A percentile compares a stretch with the other conserved stretches of the same genome.
phyloP scores from a whole-genome alignment of 345 rosid genomes.

The Acer campestre region DNA sequence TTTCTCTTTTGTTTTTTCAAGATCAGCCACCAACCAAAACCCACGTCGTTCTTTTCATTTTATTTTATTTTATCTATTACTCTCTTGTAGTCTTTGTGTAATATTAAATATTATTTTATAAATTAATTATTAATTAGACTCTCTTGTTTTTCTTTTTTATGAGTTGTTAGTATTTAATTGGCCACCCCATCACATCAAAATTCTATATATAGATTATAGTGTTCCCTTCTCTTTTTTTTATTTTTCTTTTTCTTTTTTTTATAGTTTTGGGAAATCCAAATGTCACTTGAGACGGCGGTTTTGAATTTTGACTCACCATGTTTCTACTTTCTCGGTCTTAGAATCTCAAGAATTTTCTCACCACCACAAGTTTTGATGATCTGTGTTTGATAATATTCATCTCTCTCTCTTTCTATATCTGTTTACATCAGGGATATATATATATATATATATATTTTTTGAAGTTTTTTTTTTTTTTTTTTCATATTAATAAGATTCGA shows the following conservation, averaged over 20 bases:
- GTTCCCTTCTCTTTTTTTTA: too few species aligned
- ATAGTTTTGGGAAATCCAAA: not conserved
- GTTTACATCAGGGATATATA: too few species aligned
- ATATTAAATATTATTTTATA: not conserved
- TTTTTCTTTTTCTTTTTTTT: not conserved
- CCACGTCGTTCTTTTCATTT: slow-evolving; percentile 13
- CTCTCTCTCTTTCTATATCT: too few species aligned
- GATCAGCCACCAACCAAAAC: slow-evolving; percentile 26
- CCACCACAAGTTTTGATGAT: not conserved
- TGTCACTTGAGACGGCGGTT: slow-evolving; percentile 32
- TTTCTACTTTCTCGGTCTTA: not conserved
- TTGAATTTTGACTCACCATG: slow-evolving; percentile 45
- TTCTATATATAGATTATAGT: too few species aligned
- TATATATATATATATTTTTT: not conserved
- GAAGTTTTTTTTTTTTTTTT: too few species aligned
- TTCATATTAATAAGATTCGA: too few species aligned
- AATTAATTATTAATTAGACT: not conserved
- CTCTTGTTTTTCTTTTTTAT: not conserved
- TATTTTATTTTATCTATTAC: not conserved
- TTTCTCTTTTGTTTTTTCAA: not conserved
- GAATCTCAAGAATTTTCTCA: not conserved
- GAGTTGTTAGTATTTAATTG: not conserved
- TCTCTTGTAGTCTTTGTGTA: not conserved
- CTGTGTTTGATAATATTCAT: not conserved
- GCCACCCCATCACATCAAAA: not conserved